phyloP scores from a whole-genome alignment of 2,329 filamentous ascomycete genomes.

The Elsinoe australis region DNA sequence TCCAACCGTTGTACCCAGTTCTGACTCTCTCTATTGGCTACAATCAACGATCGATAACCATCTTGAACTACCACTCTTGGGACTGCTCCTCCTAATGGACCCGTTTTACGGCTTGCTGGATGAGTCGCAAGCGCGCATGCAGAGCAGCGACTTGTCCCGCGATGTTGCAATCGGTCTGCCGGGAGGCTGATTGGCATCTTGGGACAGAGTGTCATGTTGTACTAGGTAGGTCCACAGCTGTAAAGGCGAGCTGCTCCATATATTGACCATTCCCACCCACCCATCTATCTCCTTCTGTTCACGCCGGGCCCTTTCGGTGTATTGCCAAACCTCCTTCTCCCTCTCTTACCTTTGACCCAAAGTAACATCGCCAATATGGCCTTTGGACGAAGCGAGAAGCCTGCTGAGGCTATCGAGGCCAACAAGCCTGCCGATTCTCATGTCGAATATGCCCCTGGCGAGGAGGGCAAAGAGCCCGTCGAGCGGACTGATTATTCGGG shows the following conservation, averaged over 20 bases:
- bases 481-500: slow-evolving; percentile 26
- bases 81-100: neutral
- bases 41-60: slow-evolving; percentile 10
- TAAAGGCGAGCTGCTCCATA: slow-evolving; percentile 5
- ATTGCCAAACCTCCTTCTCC: neutral
- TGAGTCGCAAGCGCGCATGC: neutral
- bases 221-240: no score
- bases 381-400: neutral
- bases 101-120: slow-evolving; percentile 4
- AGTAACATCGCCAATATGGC: neutral
- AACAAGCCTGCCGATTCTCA: slow-evolving; percentile 6
- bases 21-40: neutral
- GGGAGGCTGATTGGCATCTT: neutral
- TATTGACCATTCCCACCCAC: slow-evolving; percentile 1
- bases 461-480: slow-evolving; percentile 10
- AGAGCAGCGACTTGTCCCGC: slow-evolving; percentile 9
- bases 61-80: neutral
- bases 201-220: neutral
- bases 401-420: slow-evolving; percentile 6
- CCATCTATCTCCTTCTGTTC: slow-evolving; percentile 1
- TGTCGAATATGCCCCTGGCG: slow-evolving; percentile 8
- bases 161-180: neutral
- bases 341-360: neutral
- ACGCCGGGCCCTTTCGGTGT: neutral
- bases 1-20: slow-evolving; percentile 6